Evolutionary conservation across 192 early-diverging fungal species (phyloP), one percentile per base, ranked within the genome.

Genomic region (Coemansia sp.): DNA sequence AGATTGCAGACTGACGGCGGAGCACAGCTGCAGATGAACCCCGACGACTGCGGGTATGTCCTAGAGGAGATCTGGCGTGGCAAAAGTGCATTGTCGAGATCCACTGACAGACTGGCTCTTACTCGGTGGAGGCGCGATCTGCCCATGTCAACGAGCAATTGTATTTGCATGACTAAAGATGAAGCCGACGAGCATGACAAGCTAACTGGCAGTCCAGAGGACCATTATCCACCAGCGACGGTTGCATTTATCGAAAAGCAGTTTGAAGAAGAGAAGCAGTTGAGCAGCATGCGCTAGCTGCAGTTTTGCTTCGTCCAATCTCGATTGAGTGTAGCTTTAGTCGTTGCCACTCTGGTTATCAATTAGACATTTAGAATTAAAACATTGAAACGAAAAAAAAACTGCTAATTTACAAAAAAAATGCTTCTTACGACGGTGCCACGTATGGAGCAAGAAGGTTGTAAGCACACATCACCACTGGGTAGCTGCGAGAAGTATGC

Each of bases 21-120:
- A n/a, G 31, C 67, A 12, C 71, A 68, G 58, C 40, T 82, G 71
- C 75, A 67, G 35, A 77, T 77, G 75, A 71, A 46, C 57, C 33
- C 65, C 6, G 79, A 85, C 29, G 95, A 98, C 70, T 82, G 92
- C 16, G 93, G 87, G 2, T 97, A 93, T 70, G 85, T 94, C 33
- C 84, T 95, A 42, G 96, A 98, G 64, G 93, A 97, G 70, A 87
- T 95, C 46, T 97, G 92, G 87, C 82, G 86, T 29, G 91, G 93
- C 13, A 84, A 87, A 58, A 92, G 90, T 64, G 89, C 86, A 1
- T 31, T 96, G 7, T 93, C 93, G 1, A 88, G 91, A 7, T 72
- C 87, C 2, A 85, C 77, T 30, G 91, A 94, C 45, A 91, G 90
- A 65, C 75, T 92, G 7, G 79, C 89, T 0, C 72, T 98, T 8